phyloP scores from a whole-genome alignment of 176 grass and related monocot genomes.

The Raddia distichophylla region DNA sequence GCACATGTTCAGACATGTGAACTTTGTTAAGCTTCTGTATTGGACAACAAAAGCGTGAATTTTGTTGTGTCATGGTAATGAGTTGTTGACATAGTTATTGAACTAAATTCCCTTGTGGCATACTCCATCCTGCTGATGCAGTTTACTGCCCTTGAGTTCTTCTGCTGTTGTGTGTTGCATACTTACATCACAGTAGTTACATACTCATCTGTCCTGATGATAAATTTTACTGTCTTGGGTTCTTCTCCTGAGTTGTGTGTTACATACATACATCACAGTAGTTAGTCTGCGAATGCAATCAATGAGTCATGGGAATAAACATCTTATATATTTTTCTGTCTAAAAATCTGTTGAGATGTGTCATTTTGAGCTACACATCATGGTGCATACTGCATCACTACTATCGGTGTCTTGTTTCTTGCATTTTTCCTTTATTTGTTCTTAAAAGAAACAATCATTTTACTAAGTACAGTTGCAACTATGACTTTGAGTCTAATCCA shows the following conservation, averaged over 20 bases:
- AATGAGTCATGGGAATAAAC: not conserved
- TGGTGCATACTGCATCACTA: not conserved
- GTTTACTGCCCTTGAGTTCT: not conserved
- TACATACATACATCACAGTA: not conserved
- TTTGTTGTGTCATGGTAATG: not conserved
- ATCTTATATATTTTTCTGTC: constrained; percentile 6
- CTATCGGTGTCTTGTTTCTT: not conserved
- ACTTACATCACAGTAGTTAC: not conserved
- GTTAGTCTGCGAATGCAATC: not conserved
- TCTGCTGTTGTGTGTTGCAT: not conserved
- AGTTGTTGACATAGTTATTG: not conserved
- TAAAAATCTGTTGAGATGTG: constrained; percentile 1
- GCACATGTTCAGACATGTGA: not conserved
- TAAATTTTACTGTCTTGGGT: not conserved
- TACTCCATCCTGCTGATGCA: not conserved
- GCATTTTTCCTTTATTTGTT: constrained; percentile 3
- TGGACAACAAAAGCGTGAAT: not conserved
- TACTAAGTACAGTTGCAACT: not conserved
- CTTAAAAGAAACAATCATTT: not conserved
- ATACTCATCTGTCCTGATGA: not conserved
- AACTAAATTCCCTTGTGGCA: not conserved
- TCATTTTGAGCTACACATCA: constrained; percentile 15
- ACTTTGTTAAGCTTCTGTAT: not conserved
- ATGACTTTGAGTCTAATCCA: constrained; percentile 12
- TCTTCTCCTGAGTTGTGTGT: not conserved